Conservation (phyloP, 345 rosid genomes). For the Camelina hispida region DNA sequence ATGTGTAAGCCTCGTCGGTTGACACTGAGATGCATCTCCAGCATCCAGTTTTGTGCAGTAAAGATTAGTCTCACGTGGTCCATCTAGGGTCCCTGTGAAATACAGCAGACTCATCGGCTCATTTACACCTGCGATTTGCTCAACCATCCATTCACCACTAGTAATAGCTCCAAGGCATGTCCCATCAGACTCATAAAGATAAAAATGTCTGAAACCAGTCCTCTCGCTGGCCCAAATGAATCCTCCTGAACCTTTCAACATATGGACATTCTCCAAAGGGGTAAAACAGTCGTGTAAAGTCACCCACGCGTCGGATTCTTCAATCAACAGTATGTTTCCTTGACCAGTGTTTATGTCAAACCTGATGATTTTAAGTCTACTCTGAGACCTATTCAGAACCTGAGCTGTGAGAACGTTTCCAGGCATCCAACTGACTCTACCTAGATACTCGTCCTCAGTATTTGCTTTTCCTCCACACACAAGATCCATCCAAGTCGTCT, state of each 20-base stretch:
- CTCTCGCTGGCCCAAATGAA: constrained; percentile 97
- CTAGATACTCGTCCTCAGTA: constrained; percentile 75
- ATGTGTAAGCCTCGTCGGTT: constrained; percentile 71
- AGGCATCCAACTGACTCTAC: constrained; percentile 88
- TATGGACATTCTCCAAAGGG: constrained; percentile 67
- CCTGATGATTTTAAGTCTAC: constrained; percentile 64
- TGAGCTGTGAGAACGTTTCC: constrained; percentile 72
- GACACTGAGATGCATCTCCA: constrained; percentile 47
- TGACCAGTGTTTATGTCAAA: constrained; percentile 77
- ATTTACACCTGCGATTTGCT: constrained; percentile 83
- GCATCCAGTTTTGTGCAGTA: constrained; percentile 61
- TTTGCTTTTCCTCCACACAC: constrained; percentile 75
- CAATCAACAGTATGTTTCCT: constrained; percentile 62
- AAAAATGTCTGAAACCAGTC: constrained; percentile 87
- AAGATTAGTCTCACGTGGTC: constrained; percentile 77
- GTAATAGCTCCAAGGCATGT: constrained; percentile 78
- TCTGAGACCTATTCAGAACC: constrained; percentile 80
- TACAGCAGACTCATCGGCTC: constrained; percentile 69
- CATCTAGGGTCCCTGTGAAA: constrained; percentile 85
- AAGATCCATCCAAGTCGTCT: constrained; percentile 86
- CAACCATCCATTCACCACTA: constrained; percentile 93
- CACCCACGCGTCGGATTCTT: constrained; percentile 77
- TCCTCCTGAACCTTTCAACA: constrained; percentile 60
- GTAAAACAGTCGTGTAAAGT: constrained; percentile 92
- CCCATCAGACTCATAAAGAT: constrained; percentile 77